Conservation (phyloP, 768 basidiomycete genomes). For the Leucosporidium yakuticum region DNA sequence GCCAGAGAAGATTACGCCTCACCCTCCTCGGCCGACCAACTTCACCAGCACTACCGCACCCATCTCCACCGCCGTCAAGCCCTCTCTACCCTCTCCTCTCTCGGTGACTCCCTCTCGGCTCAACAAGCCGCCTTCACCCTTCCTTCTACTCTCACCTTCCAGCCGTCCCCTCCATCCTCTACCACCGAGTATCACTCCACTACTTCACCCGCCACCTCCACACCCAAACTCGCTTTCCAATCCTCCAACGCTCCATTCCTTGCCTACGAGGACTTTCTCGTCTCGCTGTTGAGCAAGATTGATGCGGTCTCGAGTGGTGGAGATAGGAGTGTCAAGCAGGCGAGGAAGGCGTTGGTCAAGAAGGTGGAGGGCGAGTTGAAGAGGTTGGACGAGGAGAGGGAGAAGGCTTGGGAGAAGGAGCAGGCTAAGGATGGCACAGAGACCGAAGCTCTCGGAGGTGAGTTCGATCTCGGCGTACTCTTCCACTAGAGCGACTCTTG, state of each 20-base stretch:
- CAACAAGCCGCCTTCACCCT: slow-evolving; percentile 45
- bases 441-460: not conserved
- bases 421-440: not conserved
- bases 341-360: slow-evolving; percentile 28
- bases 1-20: no score
- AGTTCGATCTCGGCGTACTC: no score
- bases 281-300: slow-evolving; percentile 21
- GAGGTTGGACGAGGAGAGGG: slow-evolving; percentile 23
- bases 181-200: not conserved
- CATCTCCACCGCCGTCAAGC: slow-evolving; percentile 35
- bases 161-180: slow-evolving; percentile 9
- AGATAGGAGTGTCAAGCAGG: slow-evolving; percentile 16
- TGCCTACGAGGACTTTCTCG: slow-evolving; percentile 26
- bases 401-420: slow-evolving; percentile 1
- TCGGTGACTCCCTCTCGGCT: slow-evolving; percentile 39
- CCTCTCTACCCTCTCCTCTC: slow-evolving; percentile 44
- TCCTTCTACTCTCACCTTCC: slow-evolving; percentile 42
- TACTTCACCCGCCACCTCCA: not conserved
- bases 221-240: slow-evolving; percentile 57
- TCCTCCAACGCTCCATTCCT: slow-evolving; percentile 39
- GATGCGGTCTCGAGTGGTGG: slow-evolving; percentile 21
- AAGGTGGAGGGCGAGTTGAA: slow-evolving; percentile 19
- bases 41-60: not conserved
- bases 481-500: not conserved
- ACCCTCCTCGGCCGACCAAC: no score